Evolutionary conservation across 495 filamentous ascomycete genomes (phyloP), one percentile per base, ranked within the genome.

Genomic region (Lepraria neglecta): DNA sequence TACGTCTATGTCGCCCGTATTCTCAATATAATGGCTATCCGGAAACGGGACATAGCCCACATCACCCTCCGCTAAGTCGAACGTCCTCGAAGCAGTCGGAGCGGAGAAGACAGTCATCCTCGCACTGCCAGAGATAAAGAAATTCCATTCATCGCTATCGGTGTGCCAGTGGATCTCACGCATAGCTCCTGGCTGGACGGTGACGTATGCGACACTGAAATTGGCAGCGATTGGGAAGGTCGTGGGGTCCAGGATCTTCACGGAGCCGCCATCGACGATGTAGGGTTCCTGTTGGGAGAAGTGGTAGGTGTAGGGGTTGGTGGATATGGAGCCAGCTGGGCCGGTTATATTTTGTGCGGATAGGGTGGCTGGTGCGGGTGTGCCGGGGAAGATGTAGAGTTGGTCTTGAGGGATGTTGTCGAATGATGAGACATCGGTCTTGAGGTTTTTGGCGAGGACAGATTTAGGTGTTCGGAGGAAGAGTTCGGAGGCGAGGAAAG

Each of bases 111-210:
- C 72, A 0, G 87, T 90, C 15, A 87, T 84, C 4, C 88, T 79
- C 0, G 80, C 88, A 0, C 77, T 76, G 0, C 88, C 88, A 31
- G 79, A 70, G 51, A 90, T 80, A 74, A 91, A 90, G 73, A 87
- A 92, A 2, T 79, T 81, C 87, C 86, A 92, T 66, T 91, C 87
- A 70, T 90, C 87, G 27, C 81, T 82, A 10, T 77, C 80, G 0
- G 86, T 84, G 64, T 90, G 87, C 88, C 88, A 92, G 72, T 92
- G 88, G 46, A 92, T 81, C 69, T 92, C 88, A 3, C 88, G 81
- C 80, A 92, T 81, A 0, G 83, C 86, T 45, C 87, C 87, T 0
- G 87, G 87, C 45, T 84, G 75, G 19, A 92, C 79, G 1, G 81
- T 84, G 0, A 88, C 84, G 0, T 87, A 67, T 0, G 85, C 86